These are phyloP conservation scores for Rhodotorula sp. DNA, from an alignment of 1,284 basidiomycete genomes.

Conservation along the genomic window DNA sequence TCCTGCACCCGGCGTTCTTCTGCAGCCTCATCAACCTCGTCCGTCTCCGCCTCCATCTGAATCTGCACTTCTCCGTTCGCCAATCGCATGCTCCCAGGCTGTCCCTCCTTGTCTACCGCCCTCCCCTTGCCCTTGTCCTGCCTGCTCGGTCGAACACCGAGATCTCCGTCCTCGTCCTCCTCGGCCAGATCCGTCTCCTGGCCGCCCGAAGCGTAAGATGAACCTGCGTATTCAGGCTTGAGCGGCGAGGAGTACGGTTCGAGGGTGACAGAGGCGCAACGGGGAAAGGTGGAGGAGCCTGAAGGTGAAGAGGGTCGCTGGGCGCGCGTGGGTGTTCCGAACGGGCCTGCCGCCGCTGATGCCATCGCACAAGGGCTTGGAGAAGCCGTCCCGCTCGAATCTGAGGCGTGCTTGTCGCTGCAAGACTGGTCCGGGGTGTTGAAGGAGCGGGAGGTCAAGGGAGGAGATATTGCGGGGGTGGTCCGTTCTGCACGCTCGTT, in stretches of 20 bases:
- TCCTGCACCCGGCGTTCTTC: constrained; percentile 3
- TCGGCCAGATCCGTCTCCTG: neutral
- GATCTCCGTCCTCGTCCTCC: constrained; percentile 1
- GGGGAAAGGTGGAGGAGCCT: neutral
- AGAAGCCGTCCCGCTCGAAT: too few species aligned
- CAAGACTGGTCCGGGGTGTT: too few species aligned
- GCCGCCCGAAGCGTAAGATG: neutral
- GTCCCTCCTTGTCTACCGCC: neutral
- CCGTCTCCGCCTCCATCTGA: neutral
- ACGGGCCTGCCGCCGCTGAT: too few species aligned
- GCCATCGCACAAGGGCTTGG: too few species aligned
- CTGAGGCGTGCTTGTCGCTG: too few species aligned
- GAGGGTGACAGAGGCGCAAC: neutral
- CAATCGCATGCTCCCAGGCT: neutral
- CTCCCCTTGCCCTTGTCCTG: constrained; percentile 8
- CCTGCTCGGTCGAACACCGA: neutral
- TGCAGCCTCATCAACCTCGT: constrained; percentile 3
- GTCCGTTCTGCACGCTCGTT: too few species aligned
- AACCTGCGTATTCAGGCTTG: neutral
- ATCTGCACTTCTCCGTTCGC: neutral
- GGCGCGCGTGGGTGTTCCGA: too few species aligned
- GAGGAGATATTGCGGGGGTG: too few species aligned
- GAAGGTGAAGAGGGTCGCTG: neutral
- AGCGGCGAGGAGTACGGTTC: constrained; percentile 14
- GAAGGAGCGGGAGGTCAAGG: too few species aligned